These are phyloP conservation scores for Botrytis galanthina DNA, from an alignment of 2,329 filamentous ascomycete genomes.

Conservation along the genomic window DNA sequence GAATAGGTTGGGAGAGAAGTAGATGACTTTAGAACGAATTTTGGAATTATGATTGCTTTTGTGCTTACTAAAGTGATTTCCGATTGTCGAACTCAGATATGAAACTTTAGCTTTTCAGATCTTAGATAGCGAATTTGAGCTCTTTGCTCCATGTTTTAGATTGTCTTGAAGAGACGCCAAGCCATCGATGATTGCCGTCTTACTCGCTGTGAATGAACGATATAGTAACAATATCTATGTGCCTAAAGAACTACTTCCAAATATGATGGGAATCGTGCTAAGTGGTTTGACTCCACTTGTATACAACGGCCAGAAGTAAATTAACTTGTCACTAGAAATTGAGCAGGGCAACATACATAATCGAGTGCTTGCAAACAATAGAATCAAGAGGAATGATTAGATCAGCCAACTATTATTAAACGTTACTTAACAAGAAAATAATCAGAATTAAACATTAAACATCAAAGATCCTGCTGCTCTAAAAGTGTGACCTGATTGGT, in stretches of 20 bases:
- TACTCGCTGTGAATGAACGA: not conserved
- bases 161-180: not conserved
- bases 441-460: not conserved
- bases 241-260: not conserved
- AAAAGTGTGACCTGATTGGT: not conserved
- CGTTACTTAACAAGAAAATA: not conserved
- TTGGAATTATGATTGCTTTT: not conserved
- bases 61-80: not conserved
- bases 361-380: not conserved
- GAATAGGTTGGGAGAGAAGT: not conserved
- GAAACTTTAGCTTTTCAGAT: rapidly evolving
- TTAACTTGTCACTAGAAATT: not conserved
- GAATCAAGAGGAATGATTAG: too few species aligned
- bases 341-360: not conserved
- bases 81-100: not conserved
- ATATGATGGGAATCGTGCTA: not conserved
- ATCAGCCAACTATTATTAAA: not conserved
- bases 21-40: not conserved
- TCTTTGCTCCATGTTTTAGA: not conserved
- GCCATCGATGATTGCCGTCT: not conserved
- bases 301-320: not conserved
- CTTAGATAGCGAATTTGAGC: not conserved
- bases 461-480: not conserved
- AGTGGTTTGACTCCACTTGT: not conserved
- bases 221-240: not conserved